These are phyloP conservation scores for Cladosporium sp. DNA, from an alignment of 2,329 filamentous ascomycete genomes.

Conservation along the genomic window DNA sequence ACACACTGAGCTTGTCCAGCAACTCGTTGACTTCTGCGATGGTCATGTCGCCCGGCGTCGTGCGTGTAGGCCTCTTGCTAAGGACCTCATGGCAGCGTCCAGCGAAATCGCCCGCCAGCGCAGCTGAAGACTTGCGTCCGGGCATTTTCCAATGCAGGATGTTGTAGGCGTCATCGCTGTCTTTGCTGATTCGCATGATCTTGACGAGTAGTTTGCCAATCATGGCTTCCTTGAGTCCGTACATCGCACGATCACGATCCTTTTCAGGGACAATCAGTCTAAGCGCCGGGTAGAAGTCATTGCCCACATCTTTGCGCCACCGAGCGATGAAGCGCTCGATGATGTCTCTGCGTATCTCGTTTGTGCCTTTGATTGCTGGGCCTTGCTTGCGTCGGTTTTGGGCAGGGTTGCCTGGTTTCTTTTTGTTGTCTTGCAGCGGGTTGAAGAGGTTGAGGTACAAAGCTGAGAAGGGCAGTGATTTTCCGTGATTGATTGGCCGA, in stretches of 20 bases:
- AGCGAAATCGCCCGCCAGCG: conserved; percentile 86
- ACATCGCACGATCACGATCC: conserved; percentile 88
- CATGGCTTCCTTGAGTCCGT: conserved; percentile 88
- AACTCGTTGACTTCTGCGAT: conserved; percentile 88
- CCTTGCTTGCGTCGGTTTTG: conserved; percentile 51
- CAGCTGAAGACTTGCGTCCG: conserved; percentile 62
- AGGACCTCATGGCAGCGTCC: conserved; percentile 85
- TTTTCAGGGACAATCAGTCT: conserved; percentile 90
- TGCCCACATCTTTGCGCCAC: conserved; percentile 86
- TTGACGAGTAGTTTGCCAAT: conserved; percentile 91
- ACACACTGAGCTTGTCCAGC: conserved; percentile 74
- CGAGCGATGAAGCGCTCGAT: conserved; percentile 82
- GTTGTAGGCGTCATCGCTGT: conserved; percentile 84
- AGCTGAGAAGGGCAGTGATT: conserved; percentile 79
- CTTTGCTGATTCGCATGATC: conserved; percentile 86
- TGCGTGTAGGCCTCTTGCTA: conserved; percentile 77
- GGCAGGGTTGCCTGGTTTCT: conserved; percentile 62
- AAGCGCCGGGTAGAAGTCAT: conserved; percentile 91
- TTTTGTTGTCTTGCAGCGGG: conserved; percentile 75
- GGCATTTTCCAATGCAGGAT: conserved; percentile 92
- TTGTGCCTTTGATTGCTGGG: conserved; percentile 50
- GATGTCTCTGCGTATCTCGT: conserved; percentile 77
- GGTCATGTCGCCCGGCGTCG: conserved; percentile 73
- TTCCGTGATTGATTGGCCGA: conserved; percentile 76
- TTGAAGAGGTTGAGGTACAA: conserved; percentile 80